Conservation (phyloP, 352 stramenopile genomes). For the Globisporangium irregulare region DNA sequence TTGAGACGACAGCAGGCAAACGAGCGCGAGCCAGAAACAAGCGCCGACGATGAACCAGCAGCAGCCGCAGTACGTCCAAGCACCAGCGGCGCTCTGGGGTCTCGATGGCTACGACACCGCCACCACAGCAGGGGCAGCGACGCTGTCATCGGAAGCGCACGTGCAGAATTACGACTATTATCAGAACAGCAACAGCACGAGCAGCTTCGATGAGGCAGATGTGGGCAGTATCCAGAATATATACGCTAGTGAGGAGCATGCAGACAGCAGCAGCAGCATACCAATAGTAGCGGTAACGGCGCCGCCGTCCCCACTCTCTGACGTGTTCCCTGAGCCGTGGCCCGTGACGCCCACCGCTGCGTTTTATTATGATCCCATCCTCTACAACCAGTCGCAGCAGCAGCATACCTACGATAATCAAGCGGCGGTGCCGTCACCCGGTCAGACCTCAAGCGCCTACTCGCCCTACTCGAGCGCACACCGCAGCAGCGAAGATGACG, state of each 20-base stretch:
- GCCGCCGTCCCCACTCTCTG: neutral
- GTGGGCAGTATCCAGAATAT: neutral
- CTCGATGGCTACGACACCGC: neutral
- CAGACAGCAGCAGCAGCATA: neutral
- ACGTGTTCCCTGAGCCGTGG: neutral
- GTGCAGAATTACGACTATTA: neutral
- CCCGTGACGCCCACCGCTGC: neutral
- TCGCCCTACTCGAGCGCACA: slow-evolving; percentile 3
- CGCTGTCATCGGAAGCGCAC: neutral
- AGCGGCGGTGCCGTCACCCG: neutral
- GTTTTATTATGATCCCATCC: neutral
- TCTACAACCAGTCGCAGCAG: neutral
- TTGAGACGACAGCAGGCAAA: neutral
- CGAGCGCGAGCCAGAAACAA: neutral
- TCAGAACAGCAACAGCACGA: neutral
- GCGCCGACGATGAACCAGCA: neutral
- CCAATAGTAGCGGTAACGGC: neutral
- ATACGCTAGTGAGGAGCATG: neutral
- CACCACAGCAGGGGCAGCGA: too few relatives aligned
- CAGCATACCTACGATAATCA: neutral
- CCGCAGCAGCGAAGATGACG: slow-evolving; percentile 6
- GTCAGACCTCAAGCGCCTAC: neutral
- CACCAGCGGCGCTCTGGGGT: neutral
- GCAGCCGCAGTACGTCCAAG: neutral
- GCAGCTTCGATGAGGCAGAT: neutral